These are phyloP conservation scores for Boletus subparvulus DNA, from an alignment of 768 basidiomycete species.

Conservation along the genomic window DNA sequence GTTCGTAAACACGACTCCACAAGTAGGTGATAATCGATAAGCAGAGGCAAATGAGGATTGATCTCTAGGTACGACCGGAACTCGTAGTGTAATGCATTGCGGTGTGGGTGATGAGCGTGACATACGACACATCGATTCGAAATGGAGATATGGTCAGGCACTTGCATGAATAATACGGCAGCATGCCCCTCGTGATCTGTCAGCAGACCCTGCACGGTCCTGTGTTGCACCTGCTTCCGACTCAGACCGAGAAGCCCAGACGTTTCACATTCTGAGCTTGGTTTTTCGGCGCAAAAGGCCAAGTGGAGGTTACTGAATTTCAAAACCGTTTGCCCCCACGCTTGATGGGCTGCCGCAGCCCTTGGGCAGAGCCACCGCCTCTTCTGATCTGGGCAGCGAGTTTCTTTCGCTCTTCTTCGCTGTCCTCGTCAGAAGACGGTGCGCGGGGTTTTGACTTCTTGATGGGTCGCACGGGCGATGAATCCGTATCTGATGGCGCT, in stretches of 20 bases:
- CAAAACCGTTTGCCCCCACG: slow-evolving; percentile 74
- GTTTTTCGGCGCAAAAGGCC: background rate
- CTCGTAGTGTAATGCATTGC: background rate
- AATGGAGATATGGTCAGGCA: slow-evolving; percentile 5
- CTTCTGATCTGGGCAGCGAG: slow-evolving; percentile 42
- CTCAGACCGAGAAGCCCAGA: background rate
- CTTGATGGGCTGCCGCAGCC: slow-evolving; percentile 71
- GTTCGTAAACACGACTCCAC: slow-evolving; percentile 14
- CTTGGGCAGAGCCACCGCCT: slow-evolving; percentile 43
- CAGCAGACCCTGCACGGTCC: slow-evolving; percentile 11
- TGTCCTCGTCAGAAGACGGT: slow-evolving; percentile 55
- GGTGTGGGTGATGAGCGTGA: background rate
- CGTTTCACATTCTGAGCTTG: background rate
- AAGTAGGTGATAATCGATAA: background rate
- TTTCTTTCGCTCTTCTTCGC: slow-evolving; percentile 52
- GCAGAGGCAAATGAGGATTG: background rate
- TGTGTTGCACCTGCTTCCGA: background rate
- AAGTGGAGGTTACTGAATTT: slow-evolving; percentile 21
- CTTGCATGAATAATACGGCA: background rate
- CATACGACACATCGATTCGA: background rate
- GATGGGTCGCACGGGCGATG: slow-evolving; percentile 50
- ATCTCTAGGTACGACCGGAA: background rate
- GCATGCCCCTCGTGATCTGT: background rate
- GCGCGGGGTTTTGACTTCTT: slow-evolving; percentile 44
- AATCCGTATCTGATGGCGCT: slow-evolving; percentile 47